phyloP scores from a whole-genome alignment of 176 grass and related monocot species.

The Carex pumila region DNA sequence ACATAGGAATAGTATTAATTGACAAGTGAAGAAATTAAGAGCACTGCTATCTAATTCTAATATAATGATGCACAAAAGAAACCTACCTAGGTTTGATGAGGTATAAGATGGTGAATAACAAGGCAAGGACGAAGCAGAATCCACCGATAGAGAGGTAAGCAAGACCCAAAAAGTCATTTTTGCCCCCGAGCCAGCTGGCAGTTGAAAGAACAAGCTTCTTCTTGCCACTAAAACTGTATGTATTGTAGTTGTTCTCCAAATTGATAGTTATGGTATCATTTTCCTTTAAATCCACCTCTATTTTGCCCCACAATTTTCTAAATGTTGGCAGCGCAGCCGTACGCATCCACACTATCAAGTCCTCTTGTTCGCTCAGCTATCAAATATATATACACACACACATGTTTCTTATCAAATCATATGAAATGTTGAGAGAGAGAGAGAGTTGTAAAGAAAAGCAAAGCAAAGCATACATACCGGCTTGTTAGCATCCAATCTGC shows the following conservation, averaged over 20 bases:
- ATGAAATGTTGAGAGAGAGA: too few species aligned
- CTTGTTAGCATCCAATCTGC: slow-evolving; percentile 25
- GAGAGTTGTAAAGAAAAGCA: too few species aligned
- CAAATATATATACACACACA: too few species aligned
- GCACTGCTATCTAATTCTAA: too few species aligned
- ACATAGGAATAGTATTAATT: background rate
- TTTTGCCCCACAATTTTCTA: slow-evolving; percentile 80
- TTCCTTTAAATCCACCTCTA: slow-evolving; percentile 60
- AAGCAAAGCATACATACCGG: slow-evolving; percentile 33
- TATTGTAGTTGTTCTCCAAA: slow-evolving; percentile 76
- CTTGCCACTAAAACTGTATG: slow-evolving; percentile 74
- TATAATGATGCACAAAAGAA: too few species aligned
- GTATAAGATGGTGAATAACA: slow-evolving; percentile 63
- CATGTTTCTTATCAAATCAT: too few species aligned
- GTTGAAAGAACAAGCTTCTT: slow-evolving; percentile 85
- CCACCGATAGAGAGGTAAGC: slow-evolving; percentile 69
- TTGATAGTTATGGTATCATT: slow-evolving; percentile 71
- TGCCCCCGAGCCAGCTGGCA: slow-evolving; percentile 87
- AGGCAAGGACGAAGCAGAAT: slow-evolving; percentile 69
- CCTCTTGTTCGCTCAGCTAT: slow-evolving; percentile 68
- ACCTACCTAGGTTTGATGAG: slow-evolving; percentile 63
- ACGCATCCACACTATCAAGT: slow-evolving; percentile 90
- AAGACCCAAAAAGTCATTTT: slow-evolving; percentile 74
- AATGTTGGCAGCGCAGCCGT: slow-evolving; percentile 91
- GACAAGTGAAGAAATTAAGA: background rate